Evolutionary conservation across 768 basidiomycete species (phyloP).

Genomic region (Kwoniella botswanensis): DNA sequence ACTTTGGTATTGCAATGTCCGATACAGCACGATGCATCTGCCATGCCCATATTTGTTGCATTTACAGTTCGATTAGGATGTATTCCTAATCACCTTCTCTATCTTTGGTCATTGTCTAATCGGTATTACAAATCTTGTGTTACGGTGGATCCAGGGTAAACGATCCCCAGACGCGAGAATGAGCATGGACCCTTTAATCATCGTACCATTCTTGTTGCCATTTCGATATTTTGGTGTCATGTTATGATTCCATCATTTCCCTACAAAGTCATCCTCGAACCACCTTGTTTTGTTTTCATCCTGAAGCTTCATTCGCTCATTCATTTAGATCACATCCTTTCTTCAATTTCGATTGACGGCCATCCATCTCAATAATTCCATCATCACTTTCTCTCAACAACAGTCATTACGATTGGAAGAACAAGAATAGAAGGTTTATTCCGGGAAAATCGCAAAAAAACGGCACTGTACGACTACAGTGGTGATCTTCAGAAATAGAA

Average conservation of each 20-base stretch:
- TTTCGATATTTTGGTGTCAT: not conserved
- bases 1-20: too few relatives aligned
- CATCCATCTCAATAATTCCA: too few relatives aligned
- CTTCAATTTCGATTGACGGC: not conserved
- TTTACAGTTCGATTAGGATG: too few relatives aligned
- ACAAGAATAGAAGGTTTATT: not conserved
- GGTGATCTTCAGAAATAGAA: too few relatives aligned
- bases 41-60: too few relatives aligned
- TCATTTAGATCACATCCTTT: not conserved
- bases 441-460: not conserved
- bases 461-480: too few relatives aligned
- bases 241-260: not conserved
- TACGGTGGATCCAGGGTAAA: not conserved
- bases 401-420: not conserved
- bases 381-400: not conserved
- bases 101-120: not conserved
- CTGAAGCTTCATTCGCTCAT: not conserved
- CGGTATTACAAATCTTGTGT: too few relatives aligned
- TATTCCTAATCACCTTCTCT: not conserved
- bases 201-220: slow-evolving; percentile 7
- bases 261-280: slow-evolving; percentile 10
- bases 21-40: too few relatives aligned
- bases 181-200: not conserved
- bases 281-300: not conserved
- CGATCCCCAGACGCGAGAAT: not conserved